Evolutionary conservation across 148 eudicot species (phyloP), one percentile per base, ranked within the genome.

Genomic region (Amaranthus hypochondriacus): DNA sequence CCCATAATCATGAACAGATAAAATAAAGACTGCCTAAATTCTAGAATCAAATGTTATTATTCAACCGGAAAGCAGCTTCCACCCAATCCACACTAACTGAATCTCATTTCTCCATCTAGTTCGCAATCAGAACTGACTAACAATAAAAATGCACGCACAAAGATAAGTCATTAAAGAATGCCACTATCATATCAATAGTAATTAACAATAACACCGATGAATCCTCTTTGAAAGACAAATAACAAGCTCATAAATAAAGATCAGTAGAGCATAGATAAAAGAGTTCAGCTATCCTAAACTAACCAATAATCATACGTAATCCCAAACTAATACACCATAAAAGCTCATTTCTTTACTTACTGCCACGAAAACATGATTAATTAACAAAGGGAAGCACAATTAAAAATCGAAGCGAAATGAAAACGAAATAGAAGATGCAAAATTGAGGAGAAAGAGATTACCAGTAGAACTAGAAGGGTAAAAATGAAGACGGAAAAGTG

Each of bases 391-490:
- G 8, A 18, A 57, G 64, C 75, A 58, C n/a, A 50, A 64, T 15
- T 15, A 52, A 52, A 9, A 13, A 57, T 3, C 44, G 14, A 58
- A 47, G 52, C 14, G 7, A 7, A 75, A 15, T 55, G 57, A 54
- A 53, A 5, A 5, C 10, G n/a, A 11, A 47, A 15, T 9, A 61
- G 18, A 52, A 70, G 21, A 55, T 1, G 60, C 44, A 9, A 21
- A 78, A 59, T 72, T 51, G 46, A 52, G 12, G 54, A 13, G 66
- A 39, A 18, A 55, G 12, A 74, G n/a, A 6, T 73, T 75, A 79
- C 81, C 66, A 74, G 47, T n/a, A 74, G 56, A 58, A 79, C 74
- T n/a, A 74, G 56, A 58, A 79, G 78, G 70, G 56, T 7, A 61
- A 69, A 55, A 56, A 70, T 11, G 54, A 79, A 48, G 66, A 74